phyloP scores from a whole-genome alignment of 495 filamentous ascomycete genomes.

The Hyphodiscus hymeniophilus region DNA sequence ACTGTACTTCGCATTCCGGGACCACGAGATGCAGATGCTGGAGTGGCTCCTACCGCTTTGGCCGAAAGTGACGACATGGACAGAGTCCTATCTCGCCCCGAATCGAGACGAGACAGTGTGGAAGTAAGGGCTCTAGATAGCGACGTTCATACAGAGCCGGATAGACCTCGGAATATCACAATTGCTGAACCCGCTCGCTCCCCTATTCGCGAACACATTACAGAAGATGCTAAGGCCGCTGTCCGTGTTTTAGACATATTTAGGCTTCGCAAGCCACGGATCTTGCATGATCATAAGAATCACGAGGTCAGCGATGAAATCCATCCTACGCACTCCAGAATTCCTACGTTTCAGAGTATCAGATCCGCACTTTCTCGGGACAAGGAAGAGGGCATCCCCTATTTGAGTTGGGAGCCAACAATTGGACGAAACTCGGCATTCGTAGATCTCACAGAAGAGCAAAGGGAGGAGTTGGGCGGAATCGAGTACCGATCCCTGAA shows the following conservation, averaged over 20 bases:
- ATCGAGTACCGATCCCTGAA: conserved; percentile 93
- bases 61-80: conserved; percentile 33
- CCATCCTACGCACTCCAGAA: conserved; percentile 8
- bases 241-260: conserved; percentile 26
- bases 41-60: conserved; percentile 58
- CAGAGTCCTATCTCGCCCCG: conserved; percentile 5
- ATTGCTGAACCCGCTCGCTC: conserved; percentile 36
- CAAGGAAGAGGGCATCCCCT: conserved; percentile 57
- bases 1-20: conserved; percentile 76
- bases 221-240: conserved; percentile 28
- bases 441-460: conserved; percentile 76
- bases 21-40: conserved; percentile 76
- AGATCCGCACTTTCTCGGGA: conserved; percentile 32
- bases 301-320: background rate
- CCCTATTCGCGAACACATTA: conserved; percentile 23
- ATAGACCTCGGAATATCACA: conserved; percentile 35
- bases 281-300: conserved; percentile 18
- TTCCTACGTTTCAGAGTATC: conserved; percentile 24
- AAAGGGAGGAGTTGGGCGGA: conserved; percentile 86
- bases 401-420: conserved; percentile 90
- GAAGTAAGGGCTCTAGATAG: background rate
- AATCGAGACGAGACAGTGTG: background rate
- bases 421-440: conserved; percentile 89
- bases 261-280: conserved; percentile 28
- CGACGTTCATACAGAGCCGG: conserved; percentile 21